These are phyloP conservation scores for Neoboletus subvelutipes DNA, from an alignment of 768 basidiomycete species.

Conservation along the genomic window DNA sequence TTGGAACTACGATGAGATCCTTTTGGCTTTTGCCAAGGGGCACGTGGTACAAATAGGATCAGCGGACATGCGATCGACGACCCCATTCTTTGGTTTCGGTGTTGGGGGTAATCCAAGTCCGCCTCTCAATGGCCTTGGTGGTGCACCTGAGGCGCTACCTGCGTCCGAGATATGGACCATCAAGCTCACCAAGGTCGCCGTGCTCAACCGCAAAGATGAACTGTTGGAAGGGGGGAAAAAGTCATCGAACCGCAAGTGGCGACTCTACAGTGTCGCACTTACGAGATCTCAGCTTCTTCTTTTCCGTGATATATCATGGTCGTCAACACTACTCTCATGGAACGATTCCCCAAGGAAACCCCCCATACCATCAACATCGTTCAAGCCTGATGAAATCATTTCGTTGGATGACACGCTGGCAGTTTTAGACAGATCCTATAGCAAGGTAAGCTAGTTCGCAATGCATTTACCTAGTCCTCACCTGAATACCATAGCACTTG, in stretches of 20 bases:
- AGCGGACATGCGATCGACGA: constrained; percentile 39
- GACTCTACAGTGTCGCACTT: constrained; percentile 76
- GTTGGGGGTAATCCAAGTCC: constrained; percentile 37
- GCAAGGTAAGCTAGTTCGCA: constrained; percentile 52
- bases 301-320: constrained; percentile 73
- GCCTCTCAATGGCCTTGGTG: constrained; percentile 29
- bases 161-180: constrained; percentile 44
- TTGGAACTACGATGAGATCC: constrained; percentile 68
- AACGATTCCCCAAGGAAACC: constrained; percentile 36
- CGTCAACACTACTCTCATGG: constrained; percentile 45
- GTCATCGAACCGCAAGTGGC: constrained; percentile 82
- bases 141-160: constrained; percentile 25
- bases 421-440: constrained; percentile 74
- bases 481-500: constrained; percentile 40
- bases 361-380: constrained; percentile 41
- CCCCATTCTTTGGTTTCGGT: constrained; percentile 42
- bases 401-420: constrained; percentile 78
- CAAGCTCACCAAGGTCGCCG: constrained; percentile 77
- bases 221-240: constrained; percentile 73
- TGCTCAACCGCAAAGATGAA: constrained; percentile 83
- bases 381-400: constrained; percentile 84
- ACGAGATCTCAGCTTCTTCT: constrained; percentile 90
- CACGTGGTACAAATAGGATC: constrained; percentile 54
- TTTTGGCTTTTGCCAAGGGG: constrained; percentile 61
- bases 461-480: constrained; percentile 3